These are phyloP conservation scores for Mortierella sp. DNA, from an alignment of 371 early-diverging fungal species.

Conservation along the genomic window DNA sequence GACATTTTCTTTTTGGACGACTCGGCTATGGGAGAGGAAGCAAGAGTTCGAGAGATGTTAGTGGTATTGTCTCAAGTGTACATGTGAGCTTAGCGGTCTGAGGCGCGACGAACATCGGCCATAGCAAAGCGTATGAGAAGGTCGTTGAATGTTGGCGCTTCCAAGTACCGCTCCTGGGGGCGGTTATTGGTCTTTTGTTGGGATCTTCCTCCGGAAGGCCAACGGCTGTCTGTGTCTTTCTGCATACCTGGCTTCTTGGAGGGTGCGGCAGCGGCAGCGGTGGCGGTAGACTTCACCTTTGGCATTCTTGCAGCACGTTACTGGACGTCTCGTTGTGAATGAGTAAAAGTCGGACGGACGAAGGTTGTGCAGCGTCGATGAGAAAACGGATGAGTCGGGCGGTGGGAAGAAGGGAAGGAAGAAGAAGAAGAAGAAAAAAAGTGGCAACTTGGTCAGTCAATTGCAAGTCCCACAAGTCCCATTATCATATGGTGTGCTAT, in stretches of 20 bases:
- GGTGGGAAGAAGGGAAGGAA: background rate
- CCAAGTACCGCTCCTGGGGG: too few relatives aligned
- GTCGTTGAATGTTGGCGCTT: too few relatives aligned
- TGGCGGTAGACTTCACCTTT: slow-evolving; percentile 50
- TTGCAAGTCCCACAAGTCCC: too few relatives aligned
- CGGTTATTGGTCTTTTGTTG: too few relatives aligned
- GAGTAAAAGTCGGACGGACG: slow-evolving; percentile 3
- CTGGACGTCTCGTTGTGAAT: too few relatives aligned
- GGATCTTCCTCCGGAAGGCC: too few relatives aligned
- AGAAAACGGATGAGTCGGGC: background rate
- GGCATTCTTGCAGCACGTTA: slow-evolving; percentile 22
- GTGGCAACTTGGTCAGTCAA: background rate
- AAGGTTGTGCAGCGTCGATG: background rate
- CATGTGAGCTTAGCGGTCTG: background rate
- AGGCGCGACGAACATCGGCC: too few relatives aligned
- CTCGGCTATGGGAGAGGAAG: slow-evolving; percentile 3
- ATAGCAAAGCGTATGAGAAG: too few relatives aligned
- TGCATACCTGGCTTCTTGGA: slow-evolving; percentile 31
- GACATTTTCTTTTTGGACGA: slow-evolving; percentile 61
- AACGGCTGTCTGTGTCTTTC: too few relatives aligned
- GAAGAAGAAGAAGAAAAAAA: background rate
- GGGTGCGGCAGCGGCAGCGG: slow-evolving; percentile 23
- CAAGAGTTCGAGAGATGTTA: background rate
- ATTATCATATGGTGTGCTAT: too few relatives aligned
- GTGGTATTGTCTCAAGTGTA: background rate